phyloP scores from a whole-genome alignment of 2,329 filamentous ascomycete genomes.

The Botrytis hyacinthi region DNA sequence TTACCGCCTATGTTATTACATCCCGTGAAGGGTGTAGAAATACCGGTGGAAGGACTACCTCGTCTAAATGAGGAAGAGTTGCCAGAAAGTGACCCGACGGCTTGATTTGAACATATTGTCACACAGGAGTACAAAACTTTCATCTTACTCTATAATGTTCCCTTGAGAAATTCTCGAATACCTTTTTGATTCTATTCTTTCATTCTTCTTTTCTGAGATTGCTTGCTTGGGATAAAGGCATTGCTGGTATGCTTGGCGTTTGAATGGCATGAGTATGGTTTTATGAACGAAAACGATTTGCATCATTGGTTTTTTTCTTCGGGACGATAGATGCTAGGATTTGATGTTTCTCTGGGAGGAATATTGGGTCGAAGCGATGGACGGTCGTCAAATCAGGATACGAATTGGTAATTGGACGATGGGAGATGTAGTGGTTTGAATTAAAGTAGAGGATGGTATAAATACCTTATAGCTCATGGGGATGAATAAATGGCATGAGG shows the following conservation, averaged over 20 bases:
- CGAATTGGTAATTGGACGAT: neutral
- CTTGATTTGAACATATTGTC: slow-evolving; percentile 30
- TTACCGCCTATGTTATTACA: slow-evolving; percentile 86
- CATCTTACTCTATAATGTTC: neutral
- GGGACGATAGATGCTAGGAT: neutral
- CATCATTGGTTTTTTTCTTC: neutral
- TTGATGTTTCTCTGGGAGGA: neutral
- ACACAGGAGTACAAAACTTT: neutral
- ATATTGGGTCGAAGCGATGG: neutral
- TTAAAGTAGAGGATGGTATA: neutral
- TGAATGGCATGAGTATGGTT: neutral
- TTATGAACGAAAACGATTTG: neutral
- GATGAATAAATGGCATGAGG: neutral
- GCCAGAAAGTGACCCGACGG: slow-evolving; percentile 37
- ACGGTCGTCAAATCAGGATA: neutral
- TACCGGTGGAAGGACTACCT: slow-evolving; percentile 40
- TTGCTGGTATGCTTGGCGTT: slow-evolving; percentile 14
- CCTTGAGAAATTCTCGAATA: neutral
- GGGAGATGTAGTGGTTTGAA: neutral
- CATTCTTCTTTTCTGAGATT: neutral
- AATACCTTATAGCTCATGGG: neutral
- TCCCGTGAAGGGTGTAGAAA: slow-evolving; percentile 75
- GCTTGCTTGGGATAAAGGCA: neutral
- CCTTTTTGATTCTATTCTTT: neutral
- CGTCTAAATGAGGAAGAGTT: slow-evolving; percentile 27